These are phyloP conservation scores for Serendipita vermifera DNA, from an alignment of 768 basidiomycete genomes.

Conservation along the genomic window DNA sequence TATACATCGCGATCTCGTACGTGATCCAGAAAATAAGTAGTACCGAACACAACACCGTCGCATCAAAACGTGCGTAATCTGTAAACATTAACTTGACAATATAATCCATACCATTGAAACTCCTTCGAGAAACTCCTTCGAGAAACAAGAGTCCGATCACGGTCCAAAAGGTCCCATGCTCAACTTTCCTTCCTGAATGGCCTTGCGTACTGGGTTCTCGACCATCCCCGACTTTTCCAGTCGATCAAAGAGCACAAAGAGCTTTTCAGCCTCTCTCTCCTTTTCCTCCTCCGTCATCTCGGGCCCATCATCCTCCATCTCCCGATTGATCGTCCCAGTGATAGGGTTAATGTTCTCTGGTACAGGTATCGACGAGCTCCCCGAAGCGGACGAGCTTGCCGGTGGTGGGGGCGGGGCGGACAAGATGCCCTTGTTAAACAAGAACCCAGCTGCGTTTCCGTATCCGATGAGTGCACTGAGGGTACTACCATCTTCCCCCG, in stretches of 20 bases:
- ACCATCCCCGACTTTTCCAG: slow-evolving; percentile 65
- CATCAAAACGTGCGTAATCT: too few species aligned
- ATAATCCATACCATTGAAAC: neutral
- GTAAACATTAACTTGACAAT: too few species aligned
- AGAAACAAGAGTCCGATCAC: neutral
- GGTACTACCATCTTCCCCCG: slow-evolving; percentile 60
- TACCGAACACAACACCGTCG: too few species aligned
- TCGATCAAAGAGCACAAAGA: slow-evolving; percentile 85
- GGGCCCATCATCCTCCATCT: slow-evolving; percentile 23
- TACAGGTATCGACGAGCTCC: slow-evolving; percentile 13
- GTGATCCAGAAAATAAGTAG: too few species aligned
- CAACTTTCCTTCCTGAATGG: slow-evolving; percentile 39
- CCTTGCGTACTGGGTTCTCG: slow-evolving; percentile 42
- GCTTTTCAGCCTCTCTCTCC: slow-evolving; percentile 79
- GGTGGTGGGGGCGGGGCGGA: slow-evolving; percentile 37
- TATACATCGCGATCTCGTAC: too few species aligned
- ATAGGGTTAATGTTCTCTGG: slow-evolving; percentile 59
- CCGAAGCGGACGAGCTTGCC: slow-evolving; percentile 24
- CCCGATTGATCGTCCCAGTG: slow-evolving; percentile 47
- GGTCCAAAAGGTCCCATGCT: slow-evolving; percentile 4
- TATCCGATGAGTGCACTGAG: slow-evolving; percentile 80
- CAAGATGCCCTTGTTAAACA: slow-evolving; percentile 82
- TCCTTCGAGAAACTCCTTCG: neutral
- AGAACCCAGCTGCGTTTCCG: slow-evolving; percentile 88
- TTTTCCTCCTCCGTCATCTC: slow-evolving; percentile 94